Base-by-base conservation (phyloP, 2,329 filamentous ascomycete genomes). In the Daldinia sp. region DNA sequence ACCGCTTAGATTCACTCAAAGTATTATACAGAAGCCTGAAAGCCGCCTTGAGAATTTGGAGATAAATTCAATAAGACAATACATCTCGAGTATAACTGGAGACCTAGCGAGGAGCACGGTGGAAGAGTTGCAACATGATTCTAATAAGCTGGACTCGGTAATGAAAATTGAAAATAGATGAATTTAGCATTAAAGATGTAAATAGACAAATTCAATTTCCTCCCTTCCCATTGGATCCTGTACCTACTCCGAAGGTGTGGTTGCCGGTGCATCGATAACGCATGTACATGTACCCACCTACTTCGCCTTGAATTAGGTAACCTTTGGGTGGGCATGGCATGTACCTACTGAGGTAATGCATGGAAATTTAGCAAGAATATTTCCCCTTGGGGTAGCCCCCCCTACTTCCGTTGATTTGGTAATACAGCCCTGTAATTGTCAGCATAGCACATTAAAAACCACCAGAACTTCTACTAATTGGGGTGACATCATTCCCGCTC, bases 401-500 rank as follows among this genome's bases (percentile, higher is more conserved):
- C 25, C 27, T 37, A 51, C 32, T 27, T 48, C 37, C 11, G 48
- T 19, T 25, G 11, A 52, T 39, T 39, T 39, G 23, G 34, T 52
- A 52, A 50, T 49, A 43, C 17, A 11, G 21, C 23, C 23, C 21
- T n/a, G 32, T 50, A 66, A 63, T 63, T 66, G 64, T 66, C 63
- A 66, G 63, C 63, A 57, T 35, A 25, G 23, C 47, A 39, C 9
- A 47, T 34, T 43, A 48, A 50, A 58, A 58, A 19, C 3, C 19
- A 37, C 23, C 13, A 29, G 43, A 32, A 32, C 13, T n/a, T 29
- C 11, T 56, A 59, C 37, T 61, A 13, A 52, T 56, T 34, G 49
- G 53, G 27, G 54, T 64, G 61, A 64, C 54, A 55, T 64, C 64
- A 64, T 49, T 34, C 57, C 64, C 64, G 54, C 51, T 67, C 51